Base-by-base conservation (phyloP, 352 stramenopile species). In the Pelagophyceae sp. region DNA sequence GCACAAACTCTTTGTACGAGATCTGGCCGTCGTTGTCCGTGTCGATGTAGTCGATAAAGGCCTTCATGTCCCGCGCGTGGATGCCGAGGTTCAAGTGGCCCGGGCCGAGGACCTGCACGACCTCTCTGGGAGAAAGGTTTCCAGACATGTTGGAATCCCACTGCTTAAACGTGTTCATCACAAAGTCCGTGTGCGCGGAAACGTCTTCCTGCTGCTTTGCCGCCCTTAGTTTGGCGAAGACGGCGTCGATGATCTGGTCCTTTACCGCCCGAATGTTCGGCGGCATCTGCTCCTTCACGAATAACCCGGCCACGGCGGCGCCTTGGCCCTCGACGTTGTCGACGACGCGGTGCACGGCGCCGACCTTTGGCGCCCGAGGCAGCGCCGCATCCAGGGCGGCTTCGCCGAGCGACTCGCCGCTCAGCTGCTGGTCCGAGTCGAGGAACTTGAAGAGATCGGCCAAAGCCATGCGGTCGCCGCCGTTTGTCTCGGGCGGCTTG, bases 101-200 rank as follows among this genome's bases (percentile, higher is more conserved):
- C 38, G 76, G 72, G 32, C 77, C 77, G 32, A 80, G 58, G 6
- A 69, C 77, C 20, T 20, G 23, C 2, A 63, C 54, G 77, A 80
- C 51, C 54, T 80, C 72, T 32, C 72, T 33, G 0, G 77, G 71
- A 1, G 71, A 60, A 0, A 80, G 72, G 23, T 64, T 75, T 0
- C 77, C 77, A 23, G 19, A 72, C 51, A 79, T 75, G 51, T 40
- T 20, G 25, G 61, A 19, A 54, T 80, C 77, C 71, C 70, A 76
- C 58, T 80, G 71, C 77, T 80, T 78, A 54, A 80, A 79, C 20
- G 50, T 67, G 38, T 79, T 71, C 38, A 80, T 78, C 23, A 80
- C 38, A 60, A 76, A 80, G 58, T 63, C 70, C 17, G 27, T 50
- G 35, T 79, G 72, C 1, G 37, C 31, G 17, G 25, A 27, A 19